Base-by-base conservation (phyloP, 208 protist species). In the Trypanosoma grayi region DNA sequence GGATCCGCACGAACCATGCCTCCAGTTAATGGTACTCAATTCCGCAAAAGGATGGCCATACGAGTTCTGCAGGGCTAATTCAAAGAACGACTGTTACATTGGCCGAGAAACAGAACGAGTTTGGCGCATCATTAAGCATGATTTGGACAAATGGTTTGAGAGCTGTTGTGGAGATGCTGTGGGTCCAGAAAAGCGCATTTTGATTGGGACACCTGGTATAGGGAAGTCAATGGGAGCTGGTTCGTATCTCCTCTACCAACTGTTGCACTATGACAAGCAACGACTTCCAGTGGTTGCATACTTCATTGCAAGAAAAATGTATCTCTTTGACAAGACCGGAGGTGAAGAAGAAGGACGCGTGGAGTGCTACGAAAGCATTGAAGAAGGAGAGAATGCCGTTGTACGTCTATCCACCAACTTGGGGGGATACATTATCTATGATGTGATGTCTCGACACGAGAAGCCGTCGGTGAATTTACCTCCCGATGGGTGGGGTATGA, bases 161-260 rank as follows among this genome's bases (percentile, higher is more conserved):
- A 8, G 11, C 7, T 7, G 20, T 5, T 8, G 18, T 5, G 16
- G 6, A 22, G 13, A 53, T 18, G 0, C 4, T 53, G 18, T 36
- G 44, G 1, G 14, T 28, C 24, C 27, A n/a, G 34, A 28, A 6
- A 34, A 28, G 31, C 16, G 33, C 18, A 31, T 55, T 9, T 41
- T 55, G 33, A 52, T 52, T 52, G 46, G 46, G 11, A 52, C 46
- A n/a, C 46, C 46, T 25, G 46, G 25, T 18, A 52, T 52, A 16
- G 46, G 46, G 24, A 52, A 52, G 2, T 52, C 46, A 13, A 34
- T 52, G 20, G 24, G 13, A 16, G 46, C 25, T 13, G 46, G 46
- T 52, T 52, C 46, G 2, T 52, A 34, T n/a, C 46, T 52, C 46
- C n/a, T 52, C 46, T 52, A 52, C 8, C 46, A 52, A 33, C 46